A percentile compares a stretch with the other conserved stretches of the same genome.
phyloP scores from a whole-genome alignment of 805 yeast species.

The Saccharomycopsis malanga region DNA sequence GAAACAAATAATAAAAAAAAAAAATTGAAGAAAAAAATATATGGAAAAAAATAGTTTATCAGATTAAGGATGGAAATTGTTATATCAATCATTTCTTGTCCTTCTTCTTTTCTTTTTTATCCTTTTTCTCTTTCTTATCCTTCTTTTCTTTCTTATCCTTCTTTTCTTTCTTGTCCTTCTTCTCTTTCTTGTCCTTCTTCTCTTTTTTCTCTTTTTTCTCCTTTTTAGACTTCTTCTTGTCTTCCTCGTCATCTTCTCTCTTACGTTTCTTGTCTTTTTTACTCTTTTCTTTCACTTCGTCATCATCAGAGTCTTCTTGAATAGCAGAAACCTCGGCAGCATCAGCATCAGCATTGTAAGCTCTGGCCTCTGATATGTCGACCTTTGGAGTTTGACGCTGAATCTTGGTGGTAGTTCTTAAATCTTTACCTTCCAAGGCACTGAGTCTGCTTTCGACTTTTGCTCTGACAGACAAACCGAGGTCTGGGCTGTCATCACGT shows the following conservation, averaged over 20 bases:
- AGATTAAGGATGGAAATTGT: not conserved
- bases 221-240: slow-evolving; percentile 32
- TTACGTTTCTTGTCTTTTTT: slow-evolving; percentile 28
- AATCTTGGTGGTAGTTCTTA: slow-evolving; percentile 81
- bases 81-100: slow-evolving; percentile 9
- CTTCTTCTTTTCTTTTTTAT: slow-evolving; percentile 14
- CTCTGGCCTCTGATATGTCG: slow-evolving; percentile 74
- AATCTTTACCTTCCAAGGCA: slow-evolving; percentile 92
- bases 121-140: slow-evolving; percentile 14
- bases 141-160: slow-evolving; percentile 19
- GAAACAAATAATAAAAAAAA: not conserved
- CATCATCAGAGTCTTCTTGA: slow-evolving; percentile 31
- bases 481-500: slow-evolving; percentile 89
- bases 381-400: slow-evolving; percentile 80
- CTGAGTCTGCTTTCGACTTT: slow-evolving; percentile 93
- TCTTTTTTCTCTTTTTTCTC: slow-evolving; percentile 14
- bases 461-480: slow-evolving; percentile 85
- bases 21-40: not conserved
- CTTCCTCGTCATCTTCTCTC: slow-evolving; percentile 27
- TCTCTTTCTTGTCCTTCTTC: slow-evolving; percentile 16
- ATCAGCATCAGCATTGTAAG: slow-evolving; percentile 95
- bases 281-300: slow-evolving; percentile 34
- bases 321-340: slow-evolving; percentile 41
- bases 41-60: not conserved
- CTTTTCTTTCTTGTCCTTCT: slow-evolving; percentile 14